Conservation (phyloP, 352 stramenopile genomes). For the Blastocystis sp. region DNA sequence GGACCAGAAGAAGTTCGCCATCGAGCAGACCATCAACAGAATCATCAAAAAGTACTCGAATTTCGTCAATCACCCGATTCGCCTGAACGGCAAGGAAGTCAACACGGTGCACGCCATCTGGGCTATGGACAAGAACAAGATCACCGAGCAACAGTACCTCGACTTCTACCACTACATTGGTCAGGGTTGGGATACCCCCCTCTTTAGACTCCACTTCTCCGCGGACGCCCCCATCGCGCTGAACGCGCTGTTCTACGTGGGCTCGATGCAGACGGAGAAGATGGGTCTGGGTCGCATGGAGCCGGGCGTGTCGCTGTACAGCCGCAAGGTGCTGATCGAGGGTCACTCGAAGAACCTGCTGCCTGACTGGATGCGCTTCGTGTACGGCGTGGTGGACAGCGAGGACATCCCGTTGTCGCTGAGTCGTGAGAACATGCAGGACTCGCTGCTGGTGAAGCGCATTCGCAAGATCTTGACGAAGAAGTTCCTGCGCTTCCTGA, state of each 20-base stretch:
- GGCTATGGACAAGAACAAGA: conserved; percentile 90
- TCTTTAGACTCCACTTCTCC: conserved; percentile 93
- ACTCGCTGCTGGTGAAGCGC: conserved; percentile 92
- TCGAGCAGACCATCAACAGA: conserved; percentile 86
- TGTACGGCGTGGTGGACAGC: conserved; percentile 91
- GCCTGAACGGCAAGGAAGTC: conserved; percentile 92
- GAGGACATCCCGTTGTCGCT: conserved; percentile 98
- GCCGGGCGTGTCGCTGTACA: conserved; percentile 95
- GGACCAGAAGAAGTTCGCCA: conserved; percentile 89
- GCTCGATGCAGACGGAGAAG: conserved; percentile 86
- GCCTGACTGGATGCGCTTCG: conserved; percentile 94
- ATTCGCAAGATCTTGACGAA: conserved; percentile 92
- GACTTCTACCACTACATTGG: conserved; percentile 96
- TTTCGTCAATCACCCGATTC: conserved; percentile 98
- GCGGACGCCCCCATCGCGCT: conserved; percentile 97
- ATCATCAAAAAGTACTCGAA: conserved; percentile 99
- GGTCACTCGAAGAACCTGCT: conserved; percentile 93
- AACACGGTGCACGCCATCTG: conserved; percentile 98
- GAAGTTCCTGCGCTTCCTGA: conserved; percentile 83
- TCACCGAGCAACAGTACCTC: conserved; percentile 93
- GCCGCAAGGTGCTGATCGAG: conserved; percentile 98
- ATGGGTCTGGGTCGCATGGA: conserved; percentile 90
- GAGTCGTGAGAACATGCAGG: conserved; percentile 98
- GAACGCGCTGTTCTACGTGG: conserved; percentile 92
- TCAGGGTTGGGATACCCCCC: conserved; percentile 89